Evolutionary conservation across 768 basidiomycete species (phyloP).

Genomic region (Phanerodontia chrysosporium): DNA sequence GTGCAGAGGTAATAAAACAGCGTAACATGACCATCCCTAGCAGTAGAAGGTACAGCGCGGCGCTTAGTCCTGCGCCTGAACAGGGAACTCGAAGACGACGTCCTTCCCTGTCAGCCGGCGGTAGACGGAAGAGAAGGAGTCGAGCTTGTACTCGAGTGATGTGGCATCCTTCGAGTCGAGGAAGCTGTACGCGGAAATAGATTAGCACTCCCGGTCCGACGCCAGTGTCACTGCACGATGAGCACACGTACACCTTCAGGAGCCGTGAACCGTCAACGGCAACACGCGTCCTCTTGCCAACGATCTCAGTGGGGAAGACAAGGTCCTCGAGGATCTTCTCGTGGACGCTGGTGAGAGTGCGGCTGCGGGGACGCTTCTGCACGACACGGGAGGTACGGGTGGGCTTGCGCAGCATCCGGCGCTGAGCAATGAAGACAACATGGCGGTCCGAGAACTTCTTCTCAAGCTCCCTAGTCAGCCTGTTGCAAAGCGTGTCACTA

Average conservation of each 20-base stretch:
- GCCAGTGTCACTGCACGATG: neutral
- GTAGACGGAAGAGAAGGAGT: conserved; percentile 98
- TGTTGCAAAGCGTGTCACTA: conserved; percentile 28
- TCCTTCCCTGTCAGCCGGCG: conserved; percentile 95
- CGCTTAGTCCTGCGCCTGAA: conserved; percentile 64
- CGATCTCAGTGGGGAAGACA: conserved; percentile 98
- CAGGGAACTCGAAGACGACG: conserved; percentile 90
- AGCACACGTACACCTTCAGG: conserved; percentile 85
- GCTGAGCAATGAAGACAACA: conserved; percentile 98
- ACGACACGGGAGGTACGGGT: conserved; percentile 88
- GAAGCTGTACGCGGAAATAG: conserved; percentile 50
- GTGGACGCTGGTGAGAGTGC: conserved; percentile 96
- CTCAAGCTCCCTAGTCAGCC: conserved; percentile 97
- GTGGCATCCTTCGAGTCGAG: conserved; percentile 98
- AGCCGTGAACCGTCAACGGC: conserved; percentile 92
- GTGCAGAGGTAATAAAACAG: conserved; percentile 22
- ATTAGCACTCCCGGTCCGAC: conserved; percentile 8
- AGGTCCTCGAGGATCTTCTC: conserved; percentile 99
- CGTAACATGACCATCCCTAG: conserved; percentile 30
- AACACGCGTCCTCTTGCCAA: conserved; percentile 96
- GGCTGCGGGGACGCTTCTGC: conserved; percentile 95
- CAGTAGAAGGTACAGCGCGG: conserved; percentile 26
- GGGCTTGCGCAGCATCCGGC: conserved; percentile 96
- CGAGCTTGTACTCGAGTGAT: conserved; percentile 99
- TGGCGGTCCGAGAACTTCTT: conserved; percentile 99